Conservation (phyloP, 2,329 filamentous ascomycete genomes). For the Cladosporium oxysporum region DNA sequence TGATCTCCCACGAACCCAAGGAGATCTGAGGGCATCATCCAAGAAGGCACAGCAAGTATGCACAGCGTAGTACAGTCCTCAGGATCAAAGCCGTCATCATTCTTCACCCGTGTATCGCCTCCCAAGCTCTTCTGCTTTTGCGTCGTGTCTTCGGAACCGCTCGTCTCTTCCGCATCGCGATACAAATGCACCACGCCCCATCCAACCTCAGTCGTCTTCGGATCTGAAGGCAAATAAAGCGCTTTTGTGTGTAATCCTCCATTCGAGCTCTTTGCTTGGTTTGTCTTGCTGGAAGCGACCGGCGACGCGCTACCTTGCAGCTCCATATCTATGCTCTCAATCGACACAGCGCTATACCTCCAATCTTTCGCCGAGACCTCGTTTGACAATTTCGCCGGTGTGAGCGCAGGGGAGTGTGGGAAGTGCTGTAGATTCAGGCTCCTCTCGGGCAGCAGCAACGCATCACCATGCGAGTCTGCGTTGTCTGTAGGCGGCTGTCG, state of each 20-base stretch:
- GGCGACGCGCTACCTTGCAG: conserved; percentile 27
- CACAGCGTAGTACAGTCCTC: conserved; percentile 84
- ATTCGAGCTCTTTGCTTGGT: conserved; percentile 51
- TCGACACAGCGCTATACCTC: conserved; percentile 75
- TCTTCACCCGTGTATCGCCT: not conserved
- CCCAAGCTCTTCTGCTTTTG: conserved; percentile 40
- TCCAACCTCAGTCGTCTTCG: conserved; percentile 73
- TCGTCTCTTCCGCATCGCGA: conserved; percentile 75
- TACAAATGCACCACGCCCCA: conserved; percentile 96
- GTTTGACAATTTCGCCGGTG: conserved; percentile 44
- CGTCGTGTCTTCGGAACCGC: conserved; percentile 57
- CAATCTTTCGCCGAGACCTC: conserved; percentile 65
- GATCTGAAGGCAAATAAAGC: conserved; percentile 69
- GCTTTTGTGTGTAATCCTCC: conserved; percentile 81
- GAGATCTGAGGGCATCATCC: conserved; percentile 88
- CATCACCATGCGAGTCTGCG: conserved; percentile 37
- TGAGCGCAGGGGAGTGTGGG: conserved; percentile 35
- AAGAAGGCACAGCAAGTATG: conserved; percentile 91
- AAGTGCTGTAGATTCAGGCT: conserved; percentile 40
- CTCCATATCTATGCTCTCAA: conserved; percentile 79
- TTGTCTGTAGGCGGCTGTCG: conserved; percentile 14
- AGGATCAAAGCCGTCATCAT: conserved; percentile 41
- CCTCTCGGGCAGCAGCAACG: conserved; percentile 38
- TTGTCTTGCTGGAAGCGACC: conserved; percentile 38
- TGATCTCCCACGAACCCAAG: conserved; percentile 87